Evolutionary conservation across 257 asterid genomes (phyloP).

Genomic region (Solanum sejunctum): DNA sequence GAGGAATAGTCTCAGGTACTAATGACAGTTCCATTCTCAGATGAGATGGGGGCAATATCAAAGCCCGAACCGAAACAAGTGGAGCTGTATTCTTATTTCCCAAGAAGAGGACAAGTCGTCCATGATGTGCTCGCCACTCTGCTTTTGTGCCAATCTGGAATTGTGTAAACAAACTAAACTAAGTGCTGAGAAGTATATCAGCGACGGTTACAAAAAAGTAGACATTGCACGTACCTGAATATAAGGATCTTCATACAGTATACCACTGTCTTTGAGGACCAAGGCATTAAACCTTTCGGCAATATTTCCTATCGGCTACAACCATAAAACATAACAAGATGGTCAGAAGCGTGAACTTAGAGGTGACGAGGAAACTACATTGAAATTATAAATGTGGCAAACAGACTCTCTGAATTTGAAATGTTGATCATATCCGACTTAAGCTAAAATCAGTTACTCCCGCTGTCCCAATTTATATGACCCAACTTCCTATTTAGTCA

Average conservation of each 20-base stretch:
- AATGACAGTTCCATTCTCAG: conserved; percentile 64
- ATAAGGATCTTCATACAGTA: conserved; percentile 82
- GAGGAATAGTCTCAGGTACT: conserved; percentile 93
- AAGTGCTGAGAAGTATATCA: neutral
- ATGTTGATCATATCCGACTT: neutral
- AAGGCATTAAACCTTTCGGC: conserved; percentile 78
- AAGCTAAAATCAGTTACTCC: neutral
- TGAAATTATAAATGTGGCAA: neutral
- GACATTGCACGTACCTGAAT: conserved; percentile 53
- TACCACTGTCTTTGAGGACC: conserved; percentile 90
- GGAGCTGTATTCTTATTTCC: conserved; percentile 86
- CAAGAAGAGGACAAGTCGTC: conserved; percentile 80
- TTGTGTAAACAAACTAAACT: neutral
- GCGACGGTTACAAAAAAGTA: neutral
- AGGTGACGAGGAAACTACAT: neutral
- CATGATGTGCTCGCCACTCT: conserved; percentile 91
- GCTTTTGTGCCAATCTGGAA: conserved; percentile 90
- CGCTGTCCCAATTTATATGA: too few relatives aligned
- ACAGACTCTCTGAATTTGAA: neutral
- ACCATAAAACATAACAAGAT: neutral
- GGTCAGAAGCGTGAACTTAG: neutral
- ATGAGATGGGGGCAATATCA: conserved; percentile 74
- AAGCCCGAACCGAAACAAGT: conserved; percentile 66
- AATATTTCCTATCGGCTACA: conserved; percentile 82
- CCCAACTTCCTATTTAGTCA: too few relatives aligned